phyloP scores from a whole-genome alignment of 129 eudicot genomes.

The Scalesia atractyloides region DNA sequence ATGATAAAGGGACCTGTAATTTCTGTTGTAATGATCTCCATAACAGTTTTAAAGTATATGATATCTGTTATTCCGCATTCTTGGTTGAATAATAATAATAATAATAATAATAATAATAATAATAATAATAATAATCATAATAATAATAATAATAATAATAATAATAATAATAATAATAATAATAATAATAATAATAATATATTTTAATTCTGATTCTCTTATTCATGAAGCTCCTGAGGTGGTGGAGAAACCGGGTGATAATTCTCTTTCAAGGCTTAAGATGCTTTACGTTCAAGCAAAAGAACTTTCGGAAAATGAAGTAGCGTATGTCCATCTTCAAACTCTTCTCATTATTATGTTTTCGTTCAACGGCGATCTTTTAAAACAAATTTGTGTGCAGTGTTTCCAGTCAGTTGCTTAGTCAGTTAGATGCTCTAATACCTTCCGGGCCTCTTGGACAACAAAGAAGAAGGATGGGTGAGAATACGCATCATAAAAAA shows the following conservation, averaged over 20 bases:
- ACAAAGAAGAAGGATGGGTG: constrained; percentile 86
- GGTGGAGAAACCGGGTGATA: constrained; percentile 96
- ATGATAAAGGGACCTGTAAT: neutral
- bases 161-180: too few relatives aligned
- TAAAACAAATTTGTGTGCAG: constrained; percentile 45
- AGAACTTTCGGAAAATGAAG: constrained; percentile 84
- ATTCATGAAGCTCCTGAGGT: constrained; percentile 80
- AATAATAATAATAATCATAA: too few relatives aligned
- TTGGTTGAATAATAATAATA: neutral
- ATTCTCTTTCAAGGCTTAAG: constrained; percentile 74
- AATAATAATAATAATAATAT: neutral
- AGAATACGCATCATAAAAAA: too few relatives aligned
- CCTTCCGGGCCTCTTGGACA: constrained; percentile 88
- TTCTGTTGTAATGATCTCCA: too few relatives aligned
- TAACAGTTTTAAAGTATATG: neutral
- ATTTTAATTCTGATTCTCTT: neutral
- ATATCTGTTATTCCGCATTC: neutral
- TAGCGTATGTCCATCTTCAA: constrained; percentile 46
- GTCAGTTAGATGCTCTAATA: constrained; percentile 62
- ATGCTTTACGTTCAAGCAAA: constrained; percentile 76
- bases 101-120: too few relatives aligned
- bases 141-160: too few relatives aligned
- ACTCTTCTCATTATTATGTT: constrained; percentile 3
- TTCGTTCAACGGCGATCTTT: neutral
- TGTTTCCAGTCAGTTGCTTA: constrained; percentile 59